Percentiles rank a stretch among this genome's conserved stretches.
Evolutionary conservation across 169 alveolate genomes (phyloP).

Genomic region (Plasmodium knowlesi): DNA sequence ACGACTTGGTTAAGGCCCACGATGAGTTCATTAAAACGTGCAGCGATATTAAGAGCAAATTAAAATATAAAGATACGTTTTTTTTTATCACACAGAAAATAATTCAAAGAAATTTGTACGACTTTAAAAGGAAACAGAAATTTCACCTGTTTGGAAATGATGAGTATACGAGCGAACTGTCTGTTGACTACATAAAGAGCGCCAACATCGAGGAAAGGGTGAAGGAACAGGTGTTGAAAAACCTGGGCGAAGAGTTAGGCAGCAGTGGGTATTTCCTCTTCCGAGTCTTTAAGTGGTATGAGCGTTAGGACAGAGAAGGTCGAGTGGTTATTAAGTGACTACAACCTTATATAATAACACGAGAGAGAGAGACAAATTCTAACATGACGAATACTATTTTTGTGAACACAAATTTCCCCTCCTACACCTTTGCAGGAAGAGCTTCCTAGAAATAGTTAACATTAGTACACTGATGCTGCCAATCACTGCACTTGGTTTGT

Average conservation of each 20-base stretch:
- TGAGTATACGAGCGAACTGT: conserved; percentile 70
- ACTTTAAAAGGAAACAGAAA: conserved; percentile 58
- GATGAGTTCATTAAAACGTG: conserved; percentile 37
- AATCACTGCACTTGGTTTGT: conserved; percentile 34
- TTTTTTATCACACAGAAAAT: conserved; percentile 73
- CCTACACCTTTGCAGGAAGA: conserved; percentile 33
- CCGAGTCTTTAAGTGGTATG: conserved; percentile 58
- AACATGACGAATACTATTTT: neutral
- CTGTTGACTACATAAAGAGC: conserved; percentile 64
- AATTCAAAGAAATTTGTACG: conserved; percentile 60
- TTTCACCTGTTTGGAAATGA: conserved; percentile 47
- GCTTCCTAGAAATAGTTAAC: conserved; percentile 44
- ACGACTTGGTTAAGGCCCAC: conserved; percentile 55
- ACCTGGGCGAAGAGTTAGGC: neutral
- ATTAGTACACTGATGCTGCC: conserved; percentile 65
- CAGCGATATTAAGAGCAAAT: conserved; percentile 66
- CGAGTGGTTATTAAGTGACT: neutral
- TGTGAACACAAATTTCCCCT: neutral
- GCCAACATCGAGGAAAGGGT: conserved; percentile 69
- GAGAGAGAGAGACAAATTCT: neutral
- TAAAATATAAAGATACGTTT: conserved; percentile 72
- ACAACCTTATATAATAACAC: neutral
- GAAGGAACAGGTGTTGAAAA: conserved; percentile 57
- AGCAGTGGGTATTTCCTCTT: neutral
- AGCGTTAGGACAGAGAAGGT: neutral